Evolutionary conservation across 306 rosid species (phyloP), one percentile per base, ranked within the genome.

Genomic region (Vachellia pachyceras): DNA sequence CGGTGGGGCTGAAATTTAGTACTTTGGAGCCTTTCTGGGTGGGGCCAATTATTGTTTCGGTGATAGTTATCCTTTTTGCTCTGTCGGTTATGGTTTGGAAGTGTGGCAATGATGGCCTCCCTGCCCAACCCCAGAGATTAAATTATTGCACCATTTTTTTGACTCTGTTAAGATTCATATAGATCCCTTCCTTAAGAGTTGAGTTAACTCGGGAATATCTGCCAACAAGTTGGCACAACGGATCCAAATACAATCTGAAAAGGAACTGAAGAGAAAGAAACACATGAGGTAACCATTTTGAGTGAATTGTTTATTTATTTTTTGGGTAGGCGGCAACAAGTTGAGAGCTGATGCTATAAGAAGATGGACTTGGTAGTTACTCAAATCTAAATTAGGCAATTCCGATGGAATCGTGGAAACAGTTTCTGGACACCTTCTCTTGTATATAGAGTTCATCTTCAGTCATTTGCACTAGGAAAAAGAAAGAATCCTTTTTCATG

Each of bases 61-160:
- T 61, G 23, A 52, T 76, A 23, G 55, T 70, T 64, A 84, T 84
- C 87, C 82, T 65, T 37, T 44, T 66, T 22, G 67, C 58, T 33
- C 58, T 46, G 81, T 79, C 84, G 81, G 82, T 69, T 66, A 57
- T 18, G 73, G 67, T 63, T 69, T 7, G 39, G 22, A 49, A 47
- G 12, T 57, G 73, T 47, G 41, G 22, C 1, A 41, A 71, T 65
- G 23, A 15, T 72, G 61, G 65, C 23, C 8, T 3, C 46, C n/a
- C 71, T 42, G 57, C 15, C 55, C 17, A 45, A 46, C 23, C 55
- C 4, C 11, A 22, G 4, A 47, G 40, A n/a, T 10, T 47, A 78
- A 78, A 50, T 12, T 68, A 78, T 14, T 36, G 18, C 39, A 54
- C 23, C 69, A 4, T 69, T 42, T 73, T 22, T 40, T 17, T 14